A percentile compares a stretch with the other conserved stretches of the same genome.
These are phyloP conservation scores for Nicotiana tabacum DNA, from an alignment of 257 asterid species.

Conservation along the genomic window DNA sequence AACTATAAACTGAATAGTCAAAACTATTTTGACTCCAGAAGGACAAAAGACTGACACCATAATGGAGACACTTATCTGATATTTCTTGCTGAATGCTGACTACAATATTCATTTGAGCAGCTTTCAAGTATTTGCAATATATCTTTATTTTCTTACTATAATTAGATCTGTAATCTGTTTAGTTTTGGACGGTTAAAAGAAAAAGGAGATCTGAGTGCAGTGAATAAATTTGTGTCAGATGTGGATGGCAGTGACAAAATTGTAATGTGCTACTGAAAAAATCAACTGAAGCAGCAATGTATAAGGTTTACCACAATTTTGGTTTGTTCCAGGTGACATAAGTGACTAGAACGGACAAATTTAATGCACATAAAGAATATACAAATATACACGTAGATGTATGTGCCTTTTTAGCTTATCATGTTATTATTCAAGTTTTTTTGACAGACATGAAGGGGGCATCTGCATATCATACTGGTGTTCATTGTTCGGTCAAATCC, in stretches of 20 bases:
- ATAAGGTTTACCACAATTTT: neutral
- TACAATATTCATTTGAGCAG: neutral
- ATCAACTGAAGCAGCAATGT: neutral
- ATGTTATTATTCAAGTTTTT: neutral
- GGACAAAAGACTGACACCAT: constrained; percentile 3
- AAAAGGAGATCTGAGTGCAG: neutral
- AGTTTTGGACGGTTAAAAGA: neutral
- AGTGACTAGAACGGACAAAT: neutral
- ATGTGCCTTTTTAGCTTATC: neutral
- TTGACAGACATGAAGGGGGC: neutral
- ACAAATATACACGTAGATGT: neutral
- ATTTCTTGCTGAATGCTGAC: neutral
- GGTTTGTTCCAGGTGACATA: neutral
- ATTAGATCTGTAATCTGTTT: neutral
- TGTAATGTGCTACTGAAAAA: neutral
- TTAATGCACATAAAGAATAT: neutral
- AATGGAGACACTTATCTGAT: neutral
- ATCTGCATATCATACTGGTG: neutral
- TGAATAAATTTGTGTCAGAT: neutral
- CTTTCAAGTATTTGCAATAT: neutral
- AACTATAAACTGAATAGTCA: neutral
- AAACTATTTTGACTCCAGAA: neutral
- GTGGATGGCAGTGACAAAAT: neutral
- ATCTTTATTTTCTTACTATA: neutral
- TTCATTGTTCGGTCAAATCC: neutral